Conservation (phyloP, 1,284 basidiomycete genomes). For the Phellopilus nigrolimitatus region DNA sequence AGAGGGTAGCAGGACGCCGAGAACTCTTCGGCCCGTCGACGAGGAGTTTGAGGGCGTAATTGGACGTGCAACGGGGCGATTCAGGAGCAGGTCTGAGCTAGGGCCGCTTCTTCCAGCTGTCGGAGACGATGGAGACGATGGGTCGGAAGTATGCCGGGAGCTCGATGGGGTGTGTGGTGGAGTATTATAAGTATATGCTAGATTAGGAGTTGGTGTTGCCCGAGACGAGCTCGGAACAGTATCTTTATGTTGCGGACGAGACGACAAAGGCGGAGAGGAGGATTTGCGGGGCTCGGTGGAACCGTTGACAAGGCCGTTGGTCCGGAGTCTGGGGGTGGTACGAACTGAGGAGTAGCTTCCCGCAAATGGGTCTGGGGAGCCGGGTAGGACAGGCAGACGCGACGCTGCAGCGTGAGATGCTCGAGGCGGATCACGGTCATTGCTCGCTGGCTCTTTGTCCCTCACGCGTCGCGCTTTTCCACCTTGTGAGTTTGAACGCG, state of each 20-base stretch:
- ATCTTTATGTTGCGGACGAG: not conserved
- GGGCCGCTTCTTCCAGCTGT: slow-evolving; percentile 21
- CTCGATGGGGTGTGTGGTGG: slow-evolving; percentile 15
- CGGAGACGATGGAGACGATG: slow-evolving; percentile 32
- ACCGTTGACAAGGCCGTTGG: not conserved
- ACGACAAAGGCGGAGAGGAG: slow-evolving; percentile 6
- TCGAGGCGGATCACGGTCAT: slow-evolving; percentile 9
- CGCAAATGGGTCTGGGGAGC: not conserved
- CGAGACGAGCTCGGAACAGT: not conserved
- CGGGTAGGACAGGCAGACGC: slow-evolving; percentile 5
- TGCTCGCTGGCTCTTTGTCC: slow-evolving; percentile 1
- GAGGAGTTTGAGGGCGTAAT: slow-evolving; percentile 29
- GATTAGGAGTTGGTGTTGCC: not conserved
- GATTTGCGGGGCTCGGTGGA: not conserved
- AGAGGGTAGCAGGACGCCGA: slow-evolving; percentile 13
- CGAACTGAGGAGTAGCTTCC: not conserved
- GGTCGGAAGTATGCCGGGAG: slow-evolving; percentile 35
- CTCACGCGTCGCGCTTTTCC: slow-evolving; percentile 13
- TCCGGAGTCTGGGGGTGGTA: not conserved
- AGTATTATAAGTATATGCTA: slow-evolving; percentile 14
- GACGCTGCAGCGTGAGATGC: slow-evolving; percentile 12
- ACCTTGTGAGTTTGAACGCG: slow-evolving; percentile 17
- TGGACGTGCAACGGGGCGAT: slow-evolving; percentile 30
- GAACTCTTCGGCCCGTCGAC: slow-evolving; percentile 10
- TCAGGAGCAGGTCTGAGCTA: slow-evolving; percentile 29